Evolutionary conservation across 2,329 filamentous ascomycete genomes (phyloP).

Genomic region (Fusarium chlamydosporum): DNA sequence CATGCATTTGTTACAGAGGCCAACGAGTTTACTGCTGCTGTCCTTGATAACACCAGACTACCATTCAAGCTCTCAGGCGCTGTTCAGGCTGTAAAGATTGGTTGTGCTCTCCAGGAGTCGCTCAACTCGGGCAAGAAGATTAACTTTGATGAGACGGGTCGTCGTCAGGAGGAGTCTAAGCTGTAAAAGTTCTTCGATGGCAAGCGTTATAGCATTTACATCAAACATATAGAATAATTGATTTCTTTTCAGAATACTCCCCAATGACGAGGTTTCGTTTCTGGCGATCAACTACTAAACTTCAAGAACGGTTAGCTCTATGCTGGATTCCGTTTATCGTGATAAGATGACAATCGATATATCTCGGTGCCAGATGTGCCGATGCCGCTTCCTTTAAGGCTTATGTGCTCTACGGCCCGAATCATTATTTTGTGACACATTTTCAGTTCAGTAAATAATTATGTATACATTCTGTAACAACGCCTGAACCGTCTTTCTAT

Average conservation of each 20-base stretch:
- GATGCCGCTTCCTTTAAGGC: not conserved
- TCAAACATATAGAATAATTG: constrained; percentile 22
- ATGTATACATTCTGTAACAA: not conserved
- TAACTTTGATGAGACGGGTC: constrained; percentile 67
- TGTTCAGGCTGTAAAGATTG: constrained; percentile 73
- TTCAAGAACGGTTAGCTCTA: too few species aligned
- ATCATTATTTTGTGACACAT: too few species aligned
- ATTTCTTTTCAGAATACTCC: not conserved
- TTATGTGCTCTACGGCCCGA: too few species aligned
- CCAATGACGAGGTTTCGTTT: too few species aligned
- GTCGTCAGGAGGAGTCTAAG: constrained; percentile 44
- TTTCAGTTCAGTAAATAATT: not conserved
- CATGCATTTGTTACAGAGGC: constrained; percentile 74
- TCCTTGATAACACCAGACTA: constrained; percentile 68
- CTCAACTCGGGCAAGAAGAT: constrained; percentile 70
- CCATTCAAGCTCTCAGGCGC: constrained; percentile 71
- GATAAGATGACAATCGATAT: too few species aligned
- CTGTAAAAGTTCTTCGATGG: constrained; percentile 22
- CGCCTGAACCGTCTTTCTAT: not conserved
- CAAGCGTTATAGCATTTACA: constrained; percentile 1
- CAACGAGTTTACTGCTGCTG: constrained; percentile 73
- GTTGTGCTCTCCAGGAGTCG: constrained; percentile 71
- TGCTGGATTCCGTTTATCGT: too few species aligned
- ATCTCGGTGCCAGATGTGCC: not conserved
- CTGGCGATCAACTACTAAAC: too few species aligned